Base-by-base conservation (phyloP, 2,329 filamentous ascomycete genomes). In the Trichoderma polysporum region DNA sequence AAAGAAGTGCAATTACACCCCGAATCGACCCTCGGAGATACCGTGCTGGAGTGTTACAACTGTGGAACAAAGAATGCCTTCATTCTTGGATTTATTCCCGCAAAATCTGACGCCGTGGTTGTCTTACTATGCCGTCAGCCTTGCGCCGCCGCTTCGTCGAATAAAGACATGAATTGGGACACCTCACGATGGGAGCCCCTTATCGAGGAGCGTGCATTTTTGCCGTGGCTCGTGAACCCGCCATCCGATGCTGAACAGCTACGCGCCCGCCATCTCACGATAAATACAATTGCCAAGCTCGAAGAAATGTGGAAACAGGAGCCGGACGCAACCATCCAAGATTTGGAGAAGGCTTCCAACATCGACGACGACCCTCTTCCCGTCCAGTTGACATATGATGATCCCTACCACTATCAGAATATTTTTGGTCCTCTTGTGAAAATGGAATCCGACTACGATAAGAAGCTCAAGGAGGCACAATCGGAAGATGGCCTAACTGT, bases 111-210 rank as follows among this genome's bases (percentile, higher is more conserved):
- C 75, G 97, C 95, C 0, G 95, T 99, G 31, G 96, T 99, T 8
- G 95, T 99, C 27, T 88, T 99, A 52, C 86, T 99, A 41, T 99
- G 95, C 78, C 93, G 95, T 69, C 95, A 98, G 79, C 95, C 95
- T 54, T 99, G 95, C 79, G 95, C 94, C 37, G 91, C 95, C 31
- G 94, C 92, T 81, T 91, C 94, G 1, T 98, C 95, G 37, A 94
- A 93, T 71, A 99, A 99, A 80, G 95, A 99, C 75, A 98, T 99
- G 94, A 99, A 95, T 78, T 99, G 95, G 95, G 95, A 99, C 78
- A 96, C 94, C 6, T 97, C 94, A 29, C 89, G 94, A 76, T 99
- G 95, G 95, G 94, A 98, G 77, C 95, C 95, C 13, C 84, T 99
- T 67, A 98, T 99, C 71, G 94, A 97, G 79, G 95, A 99, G 76